Evolutionary conservation across 2,329 filamentous ascomycete species (phyloP).

Genomic region (Madurella fahalii): DNA sequence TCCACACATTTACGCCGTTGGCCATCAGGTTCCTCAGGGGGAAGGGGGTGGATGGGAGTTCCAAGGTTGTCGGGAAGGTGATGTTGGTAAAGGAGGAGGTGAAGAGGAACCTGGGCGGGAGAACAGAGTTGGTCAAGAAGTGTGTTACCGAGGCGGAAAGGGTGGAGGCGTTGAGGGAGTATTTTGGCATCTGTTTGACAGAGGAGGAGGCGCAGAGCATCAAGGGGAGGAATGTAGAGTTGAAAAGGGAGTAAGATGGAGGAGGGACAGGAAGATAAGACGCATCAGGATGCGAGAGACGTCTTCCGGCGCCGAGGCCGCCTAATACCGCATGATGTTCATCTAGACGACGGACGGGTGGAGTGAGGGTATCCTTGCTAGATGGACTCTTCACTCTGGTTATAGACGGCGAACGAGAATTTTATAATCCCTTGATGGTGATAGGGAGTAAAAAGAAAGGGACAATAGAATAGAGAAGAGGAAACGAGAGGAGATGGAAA

Average conservation of each 20-base stretch:
- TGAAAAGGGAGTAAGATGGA: conserved; percentile 21
- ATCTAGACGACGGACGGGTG: too few relatives aligned
- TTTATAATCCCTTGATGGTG: too few relatives aligned
- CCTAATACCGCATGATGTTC: too few relatives aligned
- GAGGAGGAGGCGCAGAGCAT: conserved; percentile 49
- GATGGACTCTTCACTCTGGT: too few relatives aligned
- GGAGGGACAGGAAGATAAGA: too few relatives aligned
- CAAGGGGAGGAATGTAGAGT: conserved; percentile 44
- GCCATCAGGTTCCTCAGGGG: conserved; percentile 49
- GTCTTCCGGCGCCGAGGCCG: too few relatives aligned
- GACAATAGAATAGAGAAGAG: too few relatives aligned
- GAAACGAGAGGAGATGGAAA: too few relatives aligned
- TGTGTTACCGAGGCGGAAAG: conserved; percentile 51
- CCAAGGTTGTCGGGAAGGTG: conserved; percentile 47
- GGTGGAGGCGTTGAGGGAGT: conserved; percentile 45
- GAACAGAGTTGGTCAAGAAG: conserved; percentile 43
- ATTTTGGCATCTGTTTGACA: conserved; percentile 50
- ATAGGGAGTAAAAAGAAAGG: too few relatives aligned
- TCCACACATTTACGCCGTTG: conserved; percentile 52
- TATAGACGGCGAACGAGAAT: too few relatives aligned
- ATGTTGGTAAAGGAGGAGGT: conserved; percentile 48
- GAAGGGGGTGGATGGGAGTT: conserved; percentile 34
- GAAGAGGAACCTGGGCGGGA: conserved; percentile 50
- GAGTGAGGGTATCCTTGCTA: too few relatives aligned
- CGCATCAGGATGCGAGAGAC: too few relatives aligned